Evolutionary conservation across 1,139 yeast genomes (phyloP).

Genomic region (Kodamaea ohmeri): DNA sequence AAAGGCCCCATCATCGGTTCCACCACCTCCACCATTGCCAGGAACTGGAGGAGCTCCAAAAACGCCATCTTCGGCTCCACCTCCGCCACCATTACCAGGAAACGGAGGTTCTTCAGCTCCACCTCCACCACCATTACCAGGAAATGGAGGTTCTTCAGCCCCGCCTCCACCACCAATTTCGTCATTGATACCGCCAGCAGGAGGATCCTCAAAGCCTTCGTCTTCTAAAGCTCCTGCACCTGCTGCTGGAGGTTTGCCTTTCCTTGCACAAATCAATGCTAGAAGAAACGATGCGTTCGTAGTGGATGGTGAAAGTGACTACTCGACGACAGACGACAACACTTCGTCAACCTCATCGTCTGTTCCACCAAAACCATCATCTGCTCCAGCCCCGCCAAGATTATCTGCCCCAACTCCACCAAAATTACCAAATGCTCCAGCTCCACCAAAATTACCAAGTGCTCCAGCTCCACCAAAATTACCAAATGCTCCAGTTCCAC

Average conservation of each 20-base stretch:
- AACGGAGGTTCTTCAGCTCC: conserved; percentile 14
- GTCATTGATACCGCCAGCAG: conserved; percentile 14
- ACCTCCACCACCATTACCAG: conserved; percentile 16
- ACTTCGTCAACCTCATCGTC: not conserved
- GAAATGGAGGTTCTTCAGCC: conserved; percentile 14
- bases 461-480: conserved; percentile 1
- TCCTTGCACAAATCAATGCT: conserved; percentile 42
- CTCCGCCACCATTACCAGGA: conserved; percentile 16
- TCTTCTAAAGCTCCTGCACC: conserved; percentile 15
- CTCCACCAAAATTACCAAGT: not conserved
- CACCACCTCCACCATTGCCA: conserved; percentile 17
- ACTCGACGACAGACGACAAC: not conserved
- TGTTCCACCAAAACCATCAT: not conserved
- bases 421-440: not conserved
- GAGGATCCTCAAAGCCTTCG: conserved; percentile 10
- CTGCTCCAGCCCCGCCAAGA: not conserved
- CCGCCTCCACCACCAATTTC: conserved; percentile 13
- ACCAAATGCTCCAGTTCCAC: conserved; percentile 4
- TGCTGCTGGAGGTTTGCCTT: conserved; percentile 35
- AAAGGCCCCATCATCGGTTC: conserved; percentile 18
- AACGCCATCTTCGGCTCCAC: conserved; percentile 12
- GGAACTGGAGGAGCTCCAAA: not conserved
- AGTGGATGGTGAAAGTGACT: conserved; percentile 27
- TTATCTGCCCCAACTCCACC: not conserved
- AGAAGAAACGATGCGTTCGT: conserved; percentile 37